Conservation (phyloP, 2,329 filamentous ascomycete genomes). For the Diaporthe citri region DNA sequence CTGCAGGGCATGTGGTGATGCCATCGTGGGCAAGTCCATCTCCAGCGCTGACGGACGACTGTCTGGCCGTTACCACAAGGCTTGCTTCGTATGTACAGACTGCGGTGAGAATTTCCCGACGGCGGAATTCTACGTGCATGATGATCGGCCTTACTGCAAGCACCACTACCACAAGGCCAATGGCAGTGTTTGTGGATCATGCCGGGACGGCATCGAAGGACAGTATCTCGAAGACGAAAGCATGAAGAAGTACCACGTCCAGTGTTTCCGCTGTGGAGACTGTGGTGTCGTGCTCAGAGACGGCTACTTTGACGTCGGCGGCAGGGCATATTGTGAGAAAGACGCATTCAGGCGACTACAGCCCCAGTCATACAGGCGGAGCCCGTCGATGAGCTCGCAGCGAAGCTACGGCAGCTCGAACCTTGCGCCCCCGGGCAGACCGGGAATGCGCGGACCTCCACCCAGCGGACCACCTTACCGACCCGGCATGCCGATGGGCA, state of each 20-base stretch:
- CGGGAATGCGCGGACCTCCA: constrained; percentile 40
- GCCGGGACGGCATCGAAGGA: constrained; percentile 89
- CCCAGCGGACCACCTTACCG: constrained; percentile 36
- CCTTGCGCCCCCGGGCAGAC: constrained; percentile 39
- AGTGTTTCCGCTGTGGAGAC: constrained; percentile 86
- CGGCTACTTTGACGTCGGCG: constrained; percentile 92
- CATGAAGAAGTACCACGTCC: constrained; percentile 84
- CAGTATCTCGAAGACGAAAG: constrained; percentile 89
- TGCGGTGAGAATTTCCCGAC: constrained; percentile 87
- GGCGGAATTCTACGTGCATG: constrained; percentile 90
- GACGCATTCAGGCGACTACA: constrained; percentile 76
- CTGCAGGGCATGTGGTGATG: constrained; percentile 84
- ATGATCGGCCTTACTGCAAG: constrained; percentile 90
- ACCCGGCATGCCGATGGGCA: constrained; percentile 39
- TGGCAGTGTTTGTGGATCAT: constrained; percentile 84
- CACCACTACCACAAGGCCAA: constrained; percentile 94
- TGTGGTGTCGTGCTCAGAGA: constrained; percentile 81
- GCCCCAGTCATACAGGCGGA: constrained; percentile 36
- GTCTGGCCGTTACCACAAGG: constrained; percentile 93
- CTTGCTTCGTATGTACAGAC: constrained; percentile 91
- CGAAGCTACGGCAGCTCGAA: constrained; percentile 39
- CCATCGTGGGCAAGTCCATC: constrained; percentile 91
- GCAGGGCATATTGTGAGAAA: constrained; percentile 85
- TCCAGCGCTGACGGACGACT: constrained; percentile 93
- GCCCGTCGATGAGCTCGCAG: constrained; percentile 38